Evolutionary conservation across 768 basidiomycete genomes (phyloP).

Genomic region (Termitomyces sp.): DNA sequence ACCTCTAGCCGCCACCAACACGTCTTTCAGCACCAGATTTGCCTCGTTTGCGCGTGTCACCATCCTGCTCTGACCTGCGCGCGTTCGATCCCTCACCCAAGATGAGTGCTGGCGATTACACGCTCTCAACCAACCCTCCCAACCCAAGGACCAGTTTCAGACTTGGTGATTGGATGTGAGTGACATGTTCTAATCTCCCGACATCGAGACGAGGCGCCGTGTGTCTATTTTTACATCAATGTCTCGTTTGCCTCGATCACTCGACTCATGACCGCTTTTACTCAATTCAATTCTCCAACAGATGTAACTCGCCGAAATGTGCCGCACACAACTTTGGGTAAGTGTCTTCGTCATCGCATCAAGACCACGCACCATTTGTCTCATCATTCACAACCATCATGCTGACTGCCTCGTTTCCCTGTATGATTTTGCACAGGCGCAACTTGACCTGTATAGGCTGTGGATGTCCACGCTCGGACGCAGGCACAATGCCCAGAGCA

Average conservation of each 20-base stretch:
- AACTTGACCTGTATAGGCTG: constrained; percentile 77
- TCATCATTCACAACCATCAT: constrained; percentile 19
- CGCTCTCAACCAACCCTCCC: constrained; percentile 65
- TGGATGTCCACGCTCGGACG: constrained; percentile 50
- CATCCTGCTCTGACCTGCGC: constrained; percentile 20
- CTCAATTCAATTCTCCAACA: constrained; percentile 25
- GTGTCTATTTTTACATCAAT: constrained; percentile 18
- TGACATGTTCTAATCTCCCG: constrained; percentile 15
- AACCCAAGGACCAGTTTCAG: constrained; percentile 65
- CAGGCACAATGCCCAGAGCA: constrained; percentile 18
- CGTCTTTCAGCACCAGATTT: constrained; percentile 12
- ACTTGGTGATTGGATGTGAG: constrained; percentile 75
- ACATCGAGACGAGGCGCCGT: neutral
- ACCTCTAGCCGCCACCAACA: constrained; percentile 15
- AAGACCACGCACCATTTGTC: constrained; percentile 1
- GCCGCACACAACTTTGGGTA: constrained; percentile 85
- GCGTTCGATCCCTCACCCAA: constrained; percentile 13
- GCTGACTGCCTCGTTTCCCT: constrained; percentile 44
- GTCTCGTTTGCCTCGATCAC: constrained; percentile 14
- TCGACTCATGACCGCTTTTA: constrained; percentile 6
- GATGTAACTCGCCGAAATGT: constrained; percentile 65
- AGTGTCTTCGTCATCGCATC: constrained; percentile 25
- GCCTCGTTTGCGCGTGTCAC: neutral
- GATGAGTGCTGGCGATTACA: constrained; percentile 34
- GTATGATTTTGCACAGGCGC: constrained; percentile 56